Conservation (phyloP, 768 basidiomycete genomes). For the Naganishia onofrii region DNA sequence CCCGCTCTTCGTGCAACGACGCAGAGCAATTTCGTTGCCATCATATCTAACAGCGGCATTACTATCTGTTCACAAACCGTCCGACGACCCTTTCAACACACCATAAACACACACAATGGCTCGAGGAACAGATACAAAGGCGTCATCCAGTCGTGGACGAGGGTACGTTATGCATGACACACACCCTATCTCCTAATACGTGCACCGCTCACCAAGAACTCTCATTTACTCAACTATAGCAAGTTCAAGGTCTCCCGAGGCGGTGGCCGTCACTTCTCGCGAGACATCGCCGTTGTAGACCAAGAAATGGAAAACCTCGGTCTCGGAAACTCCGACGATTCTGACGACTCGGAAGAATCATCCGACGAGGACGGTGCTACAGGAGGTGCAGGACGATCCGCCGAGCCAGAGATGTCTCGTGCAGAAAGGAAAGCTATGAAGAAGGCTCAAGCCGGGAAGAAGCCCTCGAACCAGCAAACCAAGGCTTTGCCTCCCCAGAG, state of each 20-base stretch:
- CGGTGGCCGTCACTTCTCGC: conserved; percentile 76
- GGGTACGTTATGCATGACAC: no score
- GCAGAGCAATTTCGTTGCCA: no score
- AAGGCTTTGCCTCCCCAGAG: conserved; percentile 54
- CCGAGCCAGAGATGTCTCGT: conserved; percentile 62
- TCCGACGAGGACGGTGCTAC: conserved; percentile 54
- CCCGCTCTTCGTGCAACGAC: background rate
- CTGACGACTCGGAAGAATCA: conserved; percentile 36
- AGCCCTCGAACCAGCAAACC: conserved; percentile 55
- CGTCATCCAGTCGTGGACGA: conserved; percentile 17
- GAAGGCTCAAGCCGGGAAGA: conserved; percentile 64
- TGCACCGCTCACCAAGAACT: background rate
- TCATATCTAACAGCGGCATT: no score
- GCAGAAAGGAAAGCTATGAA: conserved; percentile 74
- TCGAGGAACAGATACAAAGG: conserved; percentile 20
- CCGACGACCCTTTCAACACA: background rate
- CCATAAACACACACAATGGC: conserved; percentile 7
- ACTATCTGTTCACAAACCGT: no score
- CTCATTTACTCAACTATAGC: conserved; percentile 54
- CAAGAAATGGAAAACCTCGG: conserved; percentile 55
- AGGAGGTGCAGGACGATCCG: conserved; percentile 32
- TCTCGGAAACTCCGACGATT: conserved; percentile 51
- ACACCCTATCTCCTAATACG: background rate
- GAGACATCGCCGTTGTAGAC: conserved; percentile 53
- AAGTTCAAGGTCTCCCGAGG: conserved; percentile 84